Percentiles rank a stretch among this genome's conserved stretches.
These are phyloP conservation scores for Leishmania mexicana DNA, from an alignment of 208 protist species.

Conservation along the genomic window DNA sequence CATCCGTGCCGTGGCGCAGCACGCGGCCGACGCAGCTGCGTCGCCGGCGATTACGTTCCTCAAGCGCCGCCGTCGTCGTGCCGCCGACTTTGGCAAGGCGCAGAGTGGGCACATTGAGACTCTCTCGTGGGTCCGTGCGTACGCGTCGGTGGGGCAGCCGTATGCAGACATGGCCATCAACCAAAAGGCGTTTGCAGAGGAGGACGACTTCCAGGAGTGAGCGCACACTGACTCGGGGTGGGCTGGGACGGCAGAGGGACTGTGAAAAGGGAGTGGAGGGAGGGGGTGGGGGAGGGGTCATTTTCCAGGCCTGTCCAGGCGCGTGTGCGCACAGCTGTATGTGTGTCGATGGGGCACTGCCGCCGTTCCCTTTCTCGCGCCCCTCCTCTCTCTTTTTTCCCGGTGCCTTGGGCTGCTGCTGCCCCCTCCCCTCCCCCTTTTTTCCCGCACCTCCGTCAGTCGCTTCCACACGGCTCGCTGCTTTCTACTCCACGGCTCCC, in stretches of 20 bases:
- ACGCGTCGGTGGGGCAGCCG: constrained; percentile 53
- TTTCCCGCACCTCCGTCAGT: not conserved
- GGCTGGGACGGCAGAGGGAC: not conserved
- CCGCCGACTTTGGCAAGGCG: constrained; percentile 11
- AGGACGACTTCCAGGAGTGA: constrained; percentile 24
- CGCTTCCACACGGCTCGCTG: not conserved
- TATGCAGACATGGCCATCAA: constrained; percentile 53
- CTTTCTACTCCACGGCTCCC: not conserved
- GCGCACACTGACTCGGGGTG: not conserved
- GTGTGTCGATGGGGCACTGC: not conserved
- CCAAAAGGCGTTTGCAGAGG: constrained; percentile 30
- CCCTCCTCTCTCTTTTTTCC: not conserved
- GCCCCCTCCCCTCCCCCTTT: not conserved
- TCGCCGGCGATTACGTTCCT: constrained; percentile 9
- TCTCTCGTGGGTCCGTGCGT: constrained; percentile 62
- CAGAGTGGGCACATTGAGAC: constrained; percentile 20
- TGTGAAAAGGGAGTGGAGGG: not conserved
- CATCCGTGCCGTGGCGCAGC: constrained; percentile 27
- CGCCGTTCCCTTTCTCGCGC: not conserved
- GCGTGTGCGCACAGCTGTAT: not conserved
- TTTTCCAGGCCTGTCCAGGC: not conserved
- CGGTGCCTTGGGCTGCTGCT: too few relatives aligned
- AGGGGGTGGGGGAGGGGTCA: not conserved
- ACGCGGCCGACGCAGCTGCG: constrained; percentile 13
- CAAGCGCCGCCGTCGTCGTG: constrained; percentile 28